Percentiles rank a stretch among this genome's conserved stretches.
These are phyloP conservation scores for Arctostaphylos glauca DNA, from an alignment of 148 eudicot species.

Conservation along the genomic window DNA sequence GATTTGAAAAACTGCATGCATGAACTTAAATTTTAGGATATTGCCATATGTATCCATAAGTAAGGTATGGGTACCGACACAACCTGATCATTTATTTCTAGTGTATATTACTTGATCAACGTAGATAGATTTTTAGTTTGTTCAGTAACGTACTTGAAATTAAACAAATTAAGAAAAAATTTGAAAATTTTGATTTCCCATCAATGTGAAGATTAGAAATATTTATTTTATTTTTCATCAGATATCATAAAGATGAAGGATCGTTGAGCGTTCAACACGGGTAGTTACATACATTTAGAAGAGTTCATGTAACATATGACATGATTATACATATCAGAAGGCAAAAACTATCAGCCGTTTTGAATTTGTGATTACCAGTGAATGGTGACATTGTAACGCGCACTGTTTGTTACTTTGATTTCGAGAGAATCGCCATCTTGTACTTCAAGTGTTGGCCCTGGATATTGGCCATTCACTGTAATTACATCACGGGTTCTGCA, in stretches of 20 bases:
- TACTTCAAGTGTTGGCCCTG: constrained; percentile 75
- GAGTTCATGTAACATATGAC: neutral
- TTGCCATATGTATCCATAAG: neutral
- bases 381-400: constrained; percentile 66
- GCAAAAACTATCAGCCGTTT: neutral
- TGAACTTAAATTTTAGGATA: neutral
- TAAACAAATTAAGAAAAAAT: neutral
- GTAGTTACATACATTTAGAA: neutral
- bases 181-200: neutral
- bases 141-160: neutral
- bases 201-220: neutral
- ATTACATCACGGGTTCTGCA: constrained; percentile 59
- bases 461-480: constrained; percentile 85
- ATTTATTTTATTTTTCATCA: neutral
- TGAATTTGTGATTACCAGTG: constrained; percentile 58
- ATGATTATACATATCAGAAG: neutral
- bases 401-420: constrained; percentile 58
- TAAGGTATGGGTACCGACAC: neutral
- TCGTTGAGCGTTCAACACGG: neutral
- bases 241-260: neutral
- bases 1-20: neutral
- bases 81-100: neutral
- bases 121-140: neutral
- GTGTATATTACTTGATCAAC: neutral
- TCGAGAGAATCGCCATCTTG: constrained; percentile 68